A percentile compares a stretch with the other conserved stretches of the same genome.
These are phyloP conservation scores for Candida fluviatilis DNA, from an alignment of 805 yeast genomes.

Conservation along the genomic window DNA sequence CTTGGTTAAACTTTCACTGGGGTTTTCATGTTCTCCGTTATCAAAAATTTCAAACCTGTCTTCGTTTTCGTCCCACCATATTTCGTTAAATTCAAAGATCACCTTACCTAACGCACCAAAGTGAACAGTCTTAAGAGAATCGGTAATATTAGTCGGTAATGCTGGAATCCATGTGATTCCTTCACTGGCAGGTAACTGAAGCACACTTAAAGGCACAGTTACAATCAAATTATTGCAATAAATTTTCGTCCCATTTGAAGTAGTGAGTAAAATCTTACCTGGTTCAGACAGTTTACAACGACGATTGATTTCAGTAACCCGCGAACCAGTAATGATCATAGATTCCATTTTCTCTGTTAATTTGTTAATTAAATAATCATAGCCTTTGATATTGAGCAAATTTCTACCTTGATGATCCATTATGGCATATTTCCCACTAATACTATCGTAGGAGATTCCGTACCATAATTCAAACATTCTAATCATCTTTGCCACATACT, in stretches of 20 bases:
- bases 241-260: constrained; percentile 26
- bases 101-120: constrained; percentile 42
- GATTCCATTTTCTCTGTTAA: constrained; percentile 27
- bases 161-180: constrained; percentile 37
- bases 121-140: constrained; percentile 22
- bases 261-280: constrained; percentile 24
- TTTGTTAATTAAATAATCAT: constrained; percentile 47
- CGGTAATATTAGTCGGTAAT: constrained; percentile 15
- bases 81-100: constrained; percentile 34
- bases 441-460: constrained; percentile 62
- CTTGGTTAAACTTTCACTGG: constrained; percentile 7
- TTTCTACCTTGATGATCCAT: constrained; percentile 76
- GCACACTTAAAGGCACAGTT: constrained; percentile 73
- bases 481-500: constrained; percentile 47
- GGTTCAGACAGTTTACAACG: constrained; percentile 3
- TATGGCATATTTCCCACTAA: constrained; percentile 67
- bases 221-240: constrained; percentile 58
- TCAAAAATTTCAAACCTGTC: constrained; percentile 35
- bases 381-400: constrained; percentile 62
- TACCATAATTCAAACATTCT: constrained; percentile 75
- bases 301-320: constrained; percentile 39
- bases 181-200: constrained; percentile 36
- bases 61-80: constrained; percentile 41
- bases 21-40: constrained; percentile 1
- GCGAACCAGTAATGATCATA: constrained; percentile 36